Percentiles rank a stretch among this genome's conserved stretches.
phyloP scores from a whole-genome alignment of 2,329 filamentous ascomycete species.

The Fusarium compactum region DNA sequence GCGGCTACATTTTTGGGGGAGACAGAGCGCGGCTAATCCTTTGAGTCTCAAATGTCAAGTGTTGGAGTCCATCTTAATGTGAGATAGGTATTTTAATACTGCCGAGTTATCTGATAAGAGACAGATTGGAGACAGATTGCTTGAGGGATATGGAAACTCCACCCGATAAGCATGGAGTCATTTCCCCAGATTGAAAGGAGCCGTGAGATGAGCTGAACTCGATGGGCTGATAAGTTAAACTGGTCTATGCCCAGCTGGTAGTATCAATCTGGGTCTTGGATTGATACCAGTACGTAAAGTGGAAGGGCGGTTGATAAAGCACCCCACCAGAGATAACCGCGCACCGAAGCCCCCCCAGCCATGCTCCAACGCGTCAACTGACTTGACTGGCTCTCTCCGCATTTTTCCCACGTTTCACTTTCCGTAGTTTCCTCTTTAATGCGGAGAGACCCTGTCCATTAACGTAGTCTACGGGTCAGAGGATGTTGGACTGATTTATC shows the following conservation, averaged over 20 bases:
- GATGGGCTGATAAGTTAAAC: neutral
- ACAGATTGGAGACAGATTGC: neutral
- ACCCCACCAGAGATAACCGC: constrained; percentile 39
- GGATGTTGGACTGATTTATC: neutral
- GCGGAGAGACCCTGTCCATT: neutral
- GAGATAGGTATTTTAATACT: constrained; percentile 1
- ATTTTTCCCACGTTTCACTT: neutral
- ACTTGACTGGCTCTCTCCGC: constrained; percentile 21
- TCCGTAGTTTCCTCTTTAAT: neutral
- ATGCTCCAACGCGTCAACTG: constrained; percentile 25
- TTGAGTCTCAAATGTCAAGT: neutral
- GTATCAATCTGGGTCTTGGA: constrained; percentile 14
- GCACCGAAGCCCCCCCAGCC: constrained; percentile 26
- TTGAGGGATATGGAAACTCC: neutral
- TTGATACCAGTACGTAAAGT: constrained; percentile 28
- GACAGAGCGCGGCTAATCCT: constrained; percentile 25
- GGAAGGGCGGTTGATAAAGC: constrained; percentile 28
- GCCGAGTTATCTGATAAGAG: constrained; percentile 6
- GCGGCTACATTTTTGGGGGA: constrained; percentile 20
- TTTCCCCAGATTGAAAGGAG: constrained; percentile 10
- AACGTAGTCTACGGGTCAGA: neutral
- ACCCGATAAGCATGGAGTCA: constrained; percentile 28
- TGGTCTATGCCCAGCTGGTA: neutral
- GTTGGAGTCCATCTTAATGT: neutral
- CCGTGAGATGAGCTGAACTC: neutral